phyloP scores from a whole-genome alignment of 73 alveolate species.

The Stentor roeselii region DNA sequence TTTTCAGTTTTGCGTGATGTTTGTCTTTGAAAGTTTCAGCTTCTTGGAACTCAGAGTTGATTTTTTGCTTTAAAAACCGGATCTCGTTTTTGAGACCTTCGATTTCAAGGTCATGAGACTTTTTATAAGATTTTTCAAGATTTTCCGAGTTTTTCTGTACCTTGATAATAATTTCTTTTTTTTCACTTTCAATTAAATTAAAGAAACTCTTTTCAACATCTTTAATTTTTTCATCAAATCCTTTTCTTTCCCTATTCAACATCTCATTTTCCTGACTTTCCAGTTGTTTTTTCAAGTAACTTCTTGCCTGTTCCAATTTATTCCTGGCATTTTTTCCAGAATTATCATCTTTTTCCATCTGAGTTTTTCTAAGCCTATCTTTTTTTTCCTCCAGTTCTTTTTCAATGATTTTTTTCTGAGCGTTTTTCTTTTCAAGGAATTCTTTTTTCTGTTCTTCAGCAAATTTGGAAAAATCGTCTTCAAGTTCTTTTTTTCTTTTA shows the following conservation, averaged over 20 bases:
- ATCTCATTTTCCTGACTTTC: background rate
- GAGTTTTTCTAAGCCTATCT: background rate
- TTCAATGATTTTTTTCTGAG: background rate
- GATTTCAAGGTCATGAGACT: background rate
- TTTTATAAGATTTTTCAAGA: too few relatives aligned
- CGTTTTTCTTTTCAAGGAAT: background rate
- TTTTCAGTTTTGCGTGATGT: background rate
- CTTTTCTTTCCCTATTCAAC: background rate
- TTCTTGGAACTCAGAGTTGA: background rate
- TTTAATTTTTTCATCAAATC: background rate
- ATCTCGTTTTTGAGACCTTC: background rate
- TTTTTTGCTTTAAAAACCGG: background rate
- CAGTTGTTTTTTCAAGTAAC: background rate
- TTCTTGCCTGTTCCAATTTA: background rate
- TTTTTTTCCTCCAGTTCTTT: background rate
- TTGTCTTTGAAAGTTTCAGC: too few relatives aligned
- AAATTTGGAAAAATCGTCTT: background rate
- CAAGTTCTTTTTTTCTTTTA: background rate
- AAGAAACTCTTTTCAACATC: background rate
- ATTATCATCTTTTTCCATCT: background rate
- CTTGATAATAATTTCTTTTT: too few relatives aligned
- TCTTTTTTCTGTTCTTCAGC: constrained; percentile 12
- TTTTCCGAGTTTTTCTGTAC: background rate
- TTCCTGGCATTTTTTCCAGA: too few relatives aligned
- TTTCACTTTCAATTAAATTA: background rate